phyloP scores from a whole-genome alignment of 2,329 filamentous ascomycete genomes.

The Pezicula neosporulosa region DNA sequence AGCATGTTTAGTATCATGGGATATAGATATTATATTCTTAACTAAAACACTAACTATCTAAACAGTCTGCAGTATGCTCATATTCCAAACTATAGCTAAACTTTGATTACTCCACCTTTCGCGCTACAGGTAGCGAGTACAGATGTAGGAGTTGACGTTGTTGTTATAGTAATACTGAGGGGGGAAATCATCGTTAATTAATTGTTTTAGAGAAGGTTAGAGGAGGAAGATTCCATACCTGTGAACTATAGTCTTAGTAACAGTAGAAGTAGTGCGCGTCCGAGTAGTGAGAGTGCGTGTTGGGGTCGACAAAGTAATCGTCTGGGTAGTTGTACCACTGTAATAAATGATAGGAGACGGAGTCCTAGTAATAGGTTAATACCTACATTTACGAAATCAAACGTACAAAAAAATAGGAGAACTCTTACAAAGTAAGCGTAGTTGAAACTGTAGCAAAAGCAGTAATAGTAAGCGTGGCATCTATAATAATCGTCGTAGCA shows the following conservation, averaged over 20 bases:
- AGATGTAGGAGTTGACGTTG: not conserved
- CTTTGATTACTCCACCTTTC: not conserved
- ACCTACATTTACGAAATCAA: not conserved
- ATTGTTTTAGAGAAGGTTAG: not conserved
- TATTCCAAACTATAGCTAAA: too few relatives aligned
- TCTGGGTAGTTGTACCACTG: not conserved
- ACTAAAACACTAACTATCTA: too few relatives aligned
- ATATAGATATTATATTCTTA: too few relatives aligned
- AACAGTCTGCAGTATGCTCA: too few relatives aligned
- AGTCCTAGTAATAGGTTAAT: not conserved
- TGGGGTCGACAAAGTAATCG: not conserved
- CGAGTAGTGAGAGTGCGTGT: not conserved
- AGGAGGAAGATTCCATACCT: not conserved
- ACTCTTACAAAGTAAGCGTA: not conserved
- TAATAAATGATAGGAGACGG: not conserved
- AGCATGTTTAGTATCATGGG: too few relatives aligned
- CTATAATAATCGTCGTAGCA: not conserved
- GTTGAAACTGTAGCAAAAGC: not conserved
- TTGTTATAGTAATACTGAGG: not conserved
- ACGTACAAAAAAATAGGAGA: not conserved
- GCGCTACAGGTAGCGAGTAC: not conserved
- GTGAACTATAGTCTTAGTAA: not conserved
- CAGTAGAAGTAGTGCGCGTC: not conserved
- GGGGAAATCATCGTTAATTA: not conserved
- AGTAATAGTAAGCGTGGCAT: not conserved